Evolutionary conservation across 1,284 basidiomycete genomes (phyloP).

Genomic region (Cystobasidium slooffiae): DNA sequence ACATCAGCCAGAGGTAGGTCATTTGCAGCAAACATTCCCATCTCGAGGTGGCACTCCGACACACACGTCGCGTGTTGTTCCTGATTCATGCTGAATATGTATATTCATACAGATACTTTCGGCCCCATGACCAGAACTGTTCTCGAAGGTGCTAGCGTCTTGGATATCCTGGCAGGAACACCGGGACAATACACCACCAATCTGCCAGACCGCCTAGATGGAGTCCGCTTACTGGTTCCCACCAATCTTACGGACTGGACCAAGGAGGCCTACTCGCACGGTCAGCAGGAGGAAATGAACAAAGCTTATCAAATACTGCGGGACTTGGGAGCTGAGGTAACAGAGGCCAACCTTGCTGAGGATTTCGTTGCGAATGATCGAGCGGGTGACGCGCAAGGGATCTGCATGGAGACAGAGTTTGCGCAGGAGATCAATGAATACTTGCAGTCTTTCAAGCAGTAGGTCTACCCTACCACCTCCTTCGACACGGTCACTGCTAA

Average conservation of each 20-base stretch:
- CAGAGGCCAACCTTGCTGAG: not conserved
- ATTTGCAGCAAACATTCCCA: not conserved
- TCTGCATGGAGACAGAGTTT: conserved; percentile 10
- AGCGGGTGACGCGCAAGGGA: not conserved
- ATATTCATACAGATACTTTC: conserved; percentile 17
- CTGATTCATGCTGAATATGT: not conserved
- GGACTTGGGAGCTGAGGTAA: conserved; percentile 10
- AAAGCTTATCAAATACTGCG: not conserved
- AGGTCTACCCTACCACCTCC: not conserved
- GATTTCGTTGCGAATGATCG: not conserved
- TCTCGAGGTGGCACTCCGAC: too few relatives aligned
- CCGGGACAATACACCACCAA: not conserved
- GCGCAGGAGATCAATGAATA: not conserved
- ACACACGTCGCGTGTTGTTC: too few relatives aligned
- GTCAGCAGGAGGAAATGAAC: not conserved
- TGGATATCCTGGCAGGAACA: conserved; percentile 12
- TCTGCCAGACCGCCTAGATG: not conserved
- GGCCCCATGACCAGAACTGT: conserved; percentile 34
- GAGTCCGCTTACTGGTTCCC: conserved; percentile 10
- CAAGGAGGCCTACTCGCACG: not conserved
- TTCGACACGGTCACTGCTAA: not conserved
- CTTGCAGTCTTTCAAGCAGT: not conserved
- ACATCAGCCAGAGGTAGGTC: conserved; percentile 41
- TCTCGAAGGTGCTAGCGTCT: conserved; percentile 27
- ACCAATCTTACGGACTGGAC: conserved; percentile 24